These are phyloP conservation scores for Dendrobium nobile DNA, from an alignment of 106 monocot species.

Conservation along the genomic window DNA sequence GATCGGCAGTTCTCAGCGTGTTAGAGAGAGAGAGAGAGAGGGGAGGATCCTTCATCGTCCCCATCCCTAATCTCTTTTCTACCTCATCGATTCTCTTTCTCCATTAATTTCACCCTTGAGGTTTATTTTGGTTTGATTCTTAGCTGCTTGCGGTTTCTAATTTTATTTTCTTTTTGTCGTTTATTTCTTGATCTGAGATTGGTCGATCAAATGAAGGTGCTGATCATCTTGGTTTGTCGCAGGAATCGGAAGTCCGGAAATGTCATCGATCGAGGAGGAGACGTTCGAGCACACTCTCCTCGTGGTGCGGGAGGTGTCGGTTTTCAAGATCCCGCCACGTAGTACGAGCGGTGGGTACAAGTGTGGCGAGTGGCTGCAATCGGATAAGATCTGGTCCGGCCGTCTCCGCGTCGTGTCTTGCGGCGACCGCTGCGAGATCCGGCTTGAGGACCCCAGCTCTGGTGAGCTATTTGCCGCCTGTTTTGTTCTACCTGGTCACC, in stretches of 20 bases:
- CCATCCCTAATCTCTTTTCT: too few relatives aligned
- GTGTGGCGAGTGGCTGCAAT: slow-evolving; percentile 97
- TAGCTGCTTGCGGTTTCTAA: too few relatives aligned
- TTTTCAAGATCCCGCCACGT: slow-evolving; percentile 97
- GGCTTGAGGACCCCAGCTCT: slow-evolving; percentile 84
- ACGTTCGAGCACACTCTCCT: slow-evolving; percentile 91
- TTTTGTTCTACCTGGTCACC: slow-evolving; percentile 55
- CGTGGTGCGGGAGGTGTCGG: slow-evolving; percentile 90
- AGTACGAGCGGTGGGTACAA: slow-evolving; percentile 84
- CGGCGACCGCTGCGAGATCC: slow-evolving; percentile 82
- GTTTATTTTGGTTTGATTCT: too few relatives aligned
- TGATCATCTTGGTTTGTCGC: background rate
- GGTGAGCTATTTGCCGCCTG: slow-evolving; percentile 97
- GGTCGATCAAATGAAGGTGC: background rate
- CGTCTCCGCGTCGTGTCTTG: slow-evolving; percentile 95
- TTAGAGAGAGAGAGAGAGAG: too few relatives aligned
- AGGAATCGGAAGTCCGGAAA: background rate
- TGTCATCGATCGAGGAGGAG: slow-evolving; percentile 51
- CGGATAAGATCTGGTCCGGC: slow-evolving; percentile 97
- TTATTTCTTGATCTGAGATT: background rate
- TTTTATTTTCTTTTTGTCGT: too few relatives aligned
- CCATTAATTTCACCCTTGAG: too few relatives aligned
- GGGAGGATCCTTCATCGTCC: too few relatives aligned
- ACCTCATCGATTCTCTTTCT: too few relatives aligned
- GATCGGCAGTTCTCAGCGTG: too few relatives aligned